phyloP scores from a whole-genome alignment of 768 basidiomycete species.

The Mycena rebaudengoi region DNA sequence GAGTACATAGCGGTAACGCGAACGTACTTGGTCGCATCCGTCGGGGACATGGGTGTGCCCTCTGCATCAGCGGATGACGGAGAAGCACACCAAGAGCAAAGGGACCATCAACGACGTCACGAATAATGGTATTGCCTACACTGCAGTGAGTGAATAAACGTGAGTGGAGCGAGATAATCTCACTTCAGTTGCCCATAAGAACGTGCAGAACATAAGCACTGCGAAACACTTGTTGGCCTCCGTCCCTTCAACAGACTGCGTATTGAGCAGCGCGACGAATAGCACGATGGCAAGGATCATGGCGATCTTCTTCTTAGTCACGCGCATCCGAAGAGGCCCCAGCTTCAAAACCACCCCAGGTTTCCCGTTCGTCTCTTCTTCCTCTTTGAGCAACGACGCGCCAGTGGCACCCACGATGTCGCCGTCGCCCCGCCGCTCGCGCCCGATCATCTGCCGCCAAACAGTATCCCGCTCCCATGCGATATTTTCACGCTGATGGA shows the following conservation, averaged over 20 bases:
- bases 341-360: constrained; percentile 60
- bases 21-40: constrained; percentile 84
- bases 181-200: constrained; percentile 97
- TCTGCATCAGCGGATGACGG: constrained; percentile 75
- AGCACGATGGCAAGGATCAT: constrained; percentile 63
- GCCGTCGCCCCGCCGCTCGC: constrained; percentile 74
- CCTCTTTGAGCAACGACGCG: constrained; percentile 53
- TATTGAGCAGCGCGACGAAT: constrained; percentile 69
- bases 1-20: background rate
- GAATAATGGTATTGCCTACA: constrained; percentile 93
- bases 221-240: constrained; percentile 93
- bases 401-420: constrained; percentile 46
- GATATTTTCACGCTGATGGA: constrained; percentile 91
- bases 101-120: constrained; percentile 95
- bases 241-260: constrained; percentile 61
- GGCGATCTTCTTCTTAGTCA: constrained; percentile 71
- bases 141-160: background rate
- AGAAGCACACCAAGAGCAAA: constrained; percentile 84
- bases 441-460: constrained; percentile 95
- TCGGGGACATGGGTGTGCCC: constrained; percentile 60
- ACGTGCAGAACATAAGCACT: constrained; percentile 86
- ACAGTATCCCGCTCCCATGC: constrained; percentile 98
- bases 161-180: constrained; percentile 26
- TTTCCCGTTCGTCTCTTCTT: constrained; percentile 25
- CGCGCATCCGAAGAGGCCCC: constrained; percentile 70